Percentiles rank a stretch among this genome's conserved stretches.
phyloP scores from a whole-genome alignment of 2,329 filamentous ascomycete genomes.

The Aspergillus tubingensis region DNA sequence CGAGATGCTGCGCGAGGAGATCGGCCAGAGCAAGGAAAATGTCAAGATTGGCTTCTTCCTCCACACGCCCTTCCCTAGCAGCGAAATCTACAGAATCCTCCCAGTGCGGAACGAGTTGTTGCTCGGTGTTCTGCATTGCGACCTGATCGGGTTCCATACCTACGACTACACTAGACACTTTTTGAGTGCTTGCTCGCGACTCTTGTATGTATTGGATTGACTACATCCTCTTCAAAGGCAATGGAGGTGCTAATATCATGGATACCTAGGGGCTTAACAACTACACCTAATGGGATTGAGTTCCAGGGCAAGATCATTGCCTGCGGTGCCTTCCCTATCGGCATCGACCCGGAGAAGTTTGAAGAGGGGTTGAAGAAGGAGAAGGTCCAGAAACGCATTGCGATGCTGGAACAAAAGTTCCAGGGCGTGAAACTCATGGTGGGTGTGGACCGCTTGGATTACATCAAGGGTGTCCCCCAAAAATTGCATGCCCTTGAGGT shows the following conservation, averaged over 20 bases:
- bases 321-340: slow-evolving; percentile 94
- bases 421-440: slow-evolving; percentile 95
- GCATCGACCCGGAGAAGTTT: slow-evolving; percentile 97
- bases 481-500: slow-evolving; percentile 96
- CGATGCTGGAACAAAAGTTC: slow-evolving; percentile 82
- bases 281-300: slow-evolving; percentile 90
- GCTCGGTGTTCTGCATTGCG: slow-evolving; percentile 84
- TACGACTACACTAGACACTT: slow-evolving; percentile 99
- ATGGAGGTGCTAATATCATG: slow-evolving; percentile 17
- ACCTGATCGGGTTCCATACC: slow-evolving; percentile 96
- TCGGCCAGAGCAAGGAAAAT: slow-evolving; percentile 78
- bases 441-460: slow-evolving; percentile 93
- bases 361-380: slow-evolving; percentile 82
- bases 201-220: slow-evolving; percentile 61
- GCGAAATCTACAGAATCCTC: slow-evolving; percentile 93
- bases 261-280: slow-evolving; percentile 51
- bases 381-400: slow-evolving; percentile 84
- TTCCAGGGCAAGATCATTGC: slow-evolving; percentile 86
- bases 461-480: slow-evolving; percentile 98
- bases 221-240: background rate
- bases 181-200: slow-evolving; percentile 92
- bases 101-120: slow-evolving; percentile 89
- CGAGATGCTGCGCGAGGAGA: slow-evolving; percentile 89
- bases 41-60: slow-evolving; percentile 98
- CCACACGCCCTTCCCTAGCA: slow-evolving; percentile 95